Evolutionary conservation across 306 rosid genomes (phyloP).

Genomic region (Phaseolus lunatus): DNA sequence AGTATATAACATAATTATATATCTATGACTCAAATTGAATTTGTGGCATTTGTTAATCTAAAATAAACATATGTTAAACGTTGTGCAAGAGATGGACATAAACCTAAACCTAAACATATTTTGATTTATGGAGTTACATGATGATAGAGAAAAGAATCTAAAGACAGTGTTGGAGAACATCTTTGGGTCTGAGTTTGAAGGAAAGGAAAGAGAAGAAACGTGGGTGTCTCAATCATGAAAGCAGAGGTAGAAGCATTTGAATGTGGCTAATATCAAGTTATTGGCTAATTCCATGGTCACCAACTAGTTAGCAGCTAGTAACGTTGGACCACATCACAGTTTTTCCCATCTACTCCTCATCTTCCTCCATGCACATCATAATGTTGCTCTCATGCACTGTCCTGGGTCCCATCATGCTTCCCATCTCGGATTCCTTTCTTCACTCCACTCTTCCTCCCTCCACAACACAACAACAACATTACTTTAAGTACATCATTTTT

Average conservation of each 20-base stretch:
- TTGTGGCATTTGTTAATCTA: too few relatives aligned
- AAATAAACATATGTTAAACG: too few relatives aligned
- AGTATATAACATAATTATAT: too few relatives aligned
- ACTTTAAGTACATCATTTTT: neutral
- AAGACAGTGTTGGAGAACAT: slow-evolving; percentile 4
- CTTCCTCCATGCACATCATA: slow-evolving; percentile 33
- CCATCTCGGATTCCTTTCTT: slow-evolving; percentile 35
- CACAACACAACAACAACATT: neutral
- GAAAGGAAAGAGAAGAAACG: slow-evolving; percentile 31
- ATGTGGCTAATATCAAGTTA: slow-evolving; percentile 39
- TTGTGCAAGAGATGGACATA: too few relatives aligned
- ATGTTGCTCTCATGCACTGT: slow-evolving; percentile 6
- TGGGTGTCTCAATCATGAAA: slow-evolving; percentile 44
- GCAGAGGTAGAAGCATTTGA: slow-evolving; percentile 26
- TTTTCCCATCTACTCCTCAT: slow-evolving; percentile 5
- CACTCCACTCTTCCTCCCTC: slow-evolving; percentile 34
- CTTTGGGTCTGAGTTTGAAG: slow-evolving; percentile 22
- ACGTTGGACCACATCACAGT: slow-evolving; percentile 46
- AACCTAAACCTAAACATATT: too few relatives aligned
- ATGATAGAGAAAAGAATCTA: neutral
- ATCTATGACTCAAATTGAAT: too few relatives aligned
- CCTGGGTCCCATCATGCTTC: slow-evolving; percentile 41
- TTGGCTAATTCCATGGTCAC: too few relatives aligned
- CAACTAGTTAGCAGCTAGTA: slow-evolving; percentile 11
- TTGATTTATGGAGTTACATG: too few relatives aligned